Conservation (phyloP, 208 protist genomes). For the Wallacemonas sp. region DNA sequence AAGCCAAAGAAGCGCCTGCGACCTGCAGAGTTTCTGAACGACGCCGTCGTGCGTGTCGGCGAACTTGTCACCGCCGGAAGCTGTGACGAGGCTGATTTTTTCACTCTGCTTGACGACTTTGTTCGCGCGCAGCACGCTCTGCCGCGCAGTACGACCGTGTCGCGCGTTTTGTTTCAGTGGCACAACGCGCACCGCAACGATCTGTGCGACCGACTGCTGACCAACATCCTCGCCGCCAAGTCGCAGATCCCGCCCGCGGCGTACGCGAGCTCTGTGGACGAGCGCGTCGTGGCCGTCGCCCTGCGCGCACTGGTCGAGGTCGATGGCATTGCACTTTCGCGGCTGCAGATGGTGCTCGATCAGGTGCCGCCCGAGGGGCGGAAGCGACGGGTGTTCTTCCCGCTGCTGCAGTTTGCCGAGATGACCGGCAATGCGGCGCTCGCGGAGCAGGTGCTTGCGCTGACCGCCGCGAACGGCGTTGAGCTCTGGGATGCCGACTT, state of each 20-base stretch:
- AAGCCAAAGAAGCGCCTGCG: conserved; percentile 48
- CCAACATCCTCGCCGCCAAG: conserved; percentile 28
- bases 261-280: conserved; percentile 43
- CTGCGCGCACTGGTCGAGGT: conserved; percentile 43
- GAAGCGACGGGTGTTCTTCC: conserved; percentile 70
- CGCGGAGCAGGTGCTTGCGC: conserved; percentile 44
- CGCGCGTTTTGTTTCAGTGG: conserved; percentile 71
- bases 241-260: conserved; percentile 21
- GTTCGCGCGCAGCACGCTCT: conserved; percentile 41
- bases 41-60: conserved; percentile 54
- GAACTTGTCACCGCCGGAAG: conserved; percentile 26
- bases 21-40: conserved; percentile 65
- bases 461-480: conserved; percentile 34
- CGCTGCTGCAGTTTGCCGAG: conserved; percentile 56
- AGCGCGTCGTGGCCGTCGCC: conserved; percentile 70
- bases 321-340: background rate
- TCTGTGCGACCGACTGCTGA: conserved; percentile 35
- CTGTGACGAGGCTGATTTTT: conserved; percentile 11
- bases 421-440: conserved; percentile 31
- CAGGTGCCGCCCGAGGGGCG: conserved; percentile 47
- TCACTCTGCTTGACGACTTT: conserved; percentile 54
- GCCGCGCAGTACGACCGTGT: conserved; percentile 53
- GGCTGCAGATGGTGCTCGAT: conserved; percentile 32
- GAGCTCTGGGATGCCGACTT: conserved; percentile 89
- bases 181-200: conserved; percentile 27